A percentile compares a stretch with the other conserved stretches of the same genome.
These are phyloP conservation scores for Trypanosoma boissoni DNA, from an alignment of 208 protist species.

Conservation along the genomic window DNA sequence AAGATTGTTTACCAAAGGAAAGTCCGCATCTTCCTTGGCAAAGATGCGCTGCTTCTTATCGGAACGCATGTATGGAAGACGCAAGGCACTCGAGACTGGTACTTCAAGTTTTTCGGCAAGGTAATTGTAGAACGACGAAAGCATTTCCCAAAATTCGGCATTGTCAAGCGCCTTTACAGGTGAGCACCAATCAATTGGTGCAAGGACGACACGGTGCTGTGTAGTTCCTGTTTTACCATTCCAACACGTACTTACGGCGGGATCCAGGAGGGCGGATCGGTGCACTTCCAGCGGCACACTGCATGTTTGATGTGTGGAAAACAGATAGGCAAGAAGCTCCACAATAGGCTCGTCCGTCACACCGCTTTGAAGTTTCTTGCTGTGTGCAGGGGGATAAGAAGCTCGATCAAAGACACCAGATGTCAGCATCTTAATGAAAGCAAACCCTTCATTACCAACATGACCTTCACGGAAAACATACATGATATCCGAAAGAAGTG, in stretches of 20 bases:
- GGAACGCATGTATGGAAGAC: conserved; percentile 74
- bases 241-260: conserved; percentile 65
- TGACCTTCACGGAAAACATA: conserved; percentile 78
- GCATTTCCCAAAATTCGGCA: conserved; percentile 48
- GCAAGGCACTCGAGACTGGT: conserved; percentile 12
- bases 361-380: conserved; percentile 37
- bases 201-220: conserved; percentile 79
- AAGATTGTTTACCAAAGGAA: conserved; percentile 59
- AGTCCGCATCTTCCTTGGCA: conserved; percentile 17
- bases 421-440: conserved; percentile 77
- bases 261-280: conserved; percentile 78
- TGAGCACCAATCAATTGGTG: conserved; percentile 51
- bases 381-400: conserved; percentile 34
- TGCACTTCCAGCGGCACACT: conserved; percentile 82
- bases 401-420: conserved; percentile 60
- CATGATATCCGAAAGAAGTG: conserved; percentile 72
- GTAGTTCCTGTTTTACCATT: conserved; percentile 29
- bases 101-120: conserved; percentile 45
- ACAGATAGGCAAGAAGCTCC: conserved; percentile 77
- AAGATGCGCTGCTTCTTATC: conserved; percentile 63
- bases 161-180: conserved; percentile 53
- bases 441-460: conserved; percentile 72
- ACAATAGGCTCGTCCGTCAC: conserved; percentile 46
- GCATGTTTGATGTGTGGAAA: conserved; percentile 67
- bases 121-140: conserved; percentile 79